Conservation (phyloP, 2,329 filamentous ascomycete species). For the Trichophyton verrucosum region DNA sequence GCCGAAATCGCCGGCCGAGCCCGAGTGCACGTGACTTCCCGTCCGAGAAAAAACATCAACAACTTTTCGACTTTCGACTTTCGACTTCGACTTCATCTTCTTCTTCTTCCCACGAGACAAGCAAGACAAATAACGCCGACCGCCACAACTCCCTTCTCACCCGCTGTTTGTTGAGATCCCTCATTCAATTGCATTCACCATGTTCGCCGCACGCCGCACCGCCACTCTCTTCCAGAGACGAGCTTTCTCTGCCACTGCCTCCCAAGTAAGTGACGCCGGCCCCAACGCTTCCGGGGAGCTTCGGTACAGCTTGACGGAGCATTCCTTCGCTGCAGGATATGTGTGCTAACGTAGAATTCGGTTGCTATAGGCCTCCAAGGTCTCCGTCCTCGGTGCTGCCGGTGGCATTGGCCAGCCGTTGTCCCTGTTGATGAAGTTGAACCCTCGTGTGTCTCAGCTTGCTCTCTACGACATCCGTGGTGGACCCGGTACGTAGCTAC, state of each 20-base stretch:
- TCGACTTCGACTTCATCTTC: neutral
- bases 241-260: conserved; percentile 68
- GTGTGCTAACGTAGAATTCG: neutral
- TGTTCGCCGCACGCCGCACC: conserved; percentile 58
- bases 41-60: conserved; percentile 8
- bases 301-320: neutral
- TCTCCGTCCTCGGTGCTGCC: conserved; percentile 88
- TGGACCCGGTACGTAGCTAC: conserved; percentile 57
- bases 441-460: conserved; percentile 85
- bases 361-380: conserved; percentile 76
- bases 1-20: neutral
- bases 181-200: conserved; percentile 33
- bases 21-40: conserved; percentile 3
- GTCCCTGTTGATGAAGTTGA: conserved; percentile 96
- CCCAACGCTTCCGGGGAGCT: conserved; percentile 6
- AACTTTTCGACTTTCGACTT: neutral
- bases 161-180: conserved; percentile 8
- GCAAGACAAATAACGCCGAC: conserved; percentile 11
- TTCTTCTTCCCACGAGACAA: no score
- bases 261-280: conserved; percentile 45
- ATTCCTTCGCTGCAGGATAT: neutral
- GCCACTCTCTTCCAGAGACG: conserved; percentile 54
- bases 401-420: conserved; percentile 98
- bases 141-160: conserved; percentile 12
- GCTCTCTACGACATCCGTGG: conserved; percentile 96